A percentile compares a stretch with the other conserved stretches of the same genome.
Evolutionary conservation across 2,329 filamentous ascomycete genomes (phyloP).

Genomic region (Colletotrichum eleusines): DNA sequence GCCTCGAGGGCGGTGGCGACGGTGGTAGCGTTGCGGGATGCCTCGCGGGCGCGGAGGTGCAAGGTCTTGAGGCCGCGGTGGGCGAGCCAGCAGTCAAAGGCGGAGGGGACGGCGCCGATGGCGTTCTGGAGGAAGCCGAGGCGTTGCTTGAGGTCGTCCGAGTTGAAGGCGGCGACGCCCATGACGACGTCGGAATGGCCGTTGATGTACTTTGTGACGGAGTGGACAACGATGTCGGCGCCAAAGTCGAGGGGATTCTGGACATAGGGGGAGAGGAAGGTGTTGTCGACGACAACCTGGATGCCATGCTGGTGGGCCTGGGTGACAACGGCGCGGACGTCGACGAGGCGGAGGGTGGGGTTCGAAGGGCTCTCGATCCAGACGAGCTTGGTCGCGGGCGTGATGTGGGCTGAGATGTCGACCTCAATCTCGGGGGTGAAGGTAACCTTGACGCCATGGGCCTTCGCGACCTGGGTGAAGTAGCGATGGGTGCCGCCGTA

Average conservation of each 20-base stretch:
- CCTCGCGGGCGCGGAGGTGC: conserved; percentile 90
- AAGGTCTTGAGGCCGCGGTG: conserved; percentile 97
- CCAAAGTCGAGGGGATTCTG: conserved; percentile 97
- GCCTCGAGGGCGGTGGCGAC: conserved; percentile 83
- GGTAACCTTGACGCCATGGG: conserved; percentile 93
- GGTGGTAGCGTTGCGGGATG: conserved; percentile 81
- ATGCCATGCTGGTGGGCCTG: conserved; percentile 90
- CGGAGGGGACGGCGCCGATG: conserved; percentile 92
- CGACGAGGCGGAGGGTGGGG: conserved; percentile 91
- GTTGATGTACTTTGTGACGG: conserved; percentile 99
- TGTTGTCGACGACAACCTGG: conserved; percentile 98
- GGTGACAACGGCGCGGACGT: conserved; percentile 87
- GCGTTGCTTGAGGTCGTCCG: conserved; percentile 79
- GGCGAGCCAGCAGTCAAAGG: conserved; percentile 98
- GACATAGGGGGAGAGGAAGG: conserved; percentile 95
- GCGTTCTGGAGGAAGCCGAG: conserved; percentile 96
- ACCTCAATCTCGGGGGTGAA: conserved; percentile 94
- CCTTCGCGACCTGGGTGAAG: conserved; percentile 96
- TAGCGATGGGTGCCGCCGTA: conserved; percentile 98
- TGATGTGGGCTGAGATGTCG: conserved; percentile 87
- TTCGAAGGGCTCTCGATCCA: conserved; percentile 98
- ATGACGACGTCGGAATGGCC: conserved; percentile 97
- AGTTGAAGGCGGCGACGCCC: conserved; percentile 97
- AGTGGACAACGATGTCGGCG: conserved; percentile 96
- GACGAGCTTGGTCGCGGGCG: conserved; percentile 88